Conservation (phyloP, 768 basidiomycete species). For the Hygrocybe punicea region DNA sequence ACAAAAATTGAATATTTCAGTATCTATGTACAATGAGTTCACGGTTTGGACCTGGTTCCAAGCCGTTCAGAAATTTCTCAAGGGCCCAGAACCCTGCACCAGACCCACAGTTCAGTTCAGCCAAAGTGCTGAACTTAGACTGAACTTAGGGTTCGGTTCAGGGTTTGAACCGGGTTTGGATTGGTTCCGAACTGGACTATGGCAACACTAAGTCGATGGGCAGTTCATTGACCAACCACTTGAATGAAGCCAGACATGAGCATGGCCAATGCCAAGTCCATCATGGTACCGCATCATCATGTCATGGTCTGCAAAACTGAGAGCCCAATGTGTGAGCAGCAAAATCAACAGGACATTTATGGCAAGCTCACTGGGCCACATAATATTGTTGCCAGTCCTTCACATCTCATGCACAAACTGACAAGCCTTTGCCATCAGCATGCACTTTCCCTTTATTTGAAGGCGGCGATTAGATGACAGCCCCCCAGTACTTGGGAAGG, state of each 20-base stretch:
- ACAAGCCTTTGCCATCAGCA: constrained; percentile 12
- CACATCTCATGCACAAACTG: not conserved
- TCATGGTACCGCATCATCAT: constrained; percentile 26
- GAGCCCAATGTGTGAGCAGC: not conserved
- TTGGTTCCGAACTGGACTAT: too few species aligned
- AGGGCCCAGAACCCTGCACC: too few species aligned
- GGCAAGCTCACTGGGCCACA: constrained; percentile 33
- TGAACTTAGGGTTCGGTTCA: too few species aligned
- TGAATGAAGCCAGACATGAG: not conserved
- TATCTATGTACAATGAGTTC: too few species aligned
- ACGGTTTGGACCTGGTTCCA: too few species aligned
- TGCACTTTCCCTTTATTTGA: constrained; percentile 5
- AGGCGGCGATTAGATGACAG: constrained; percentile 16
- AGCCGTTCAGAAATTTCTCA: too few species aligned
- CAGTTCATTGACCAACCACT: too few species aligned
- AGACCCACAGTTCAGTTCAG: too few species aligned
- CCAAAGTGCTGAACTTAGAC: too few species aligned
- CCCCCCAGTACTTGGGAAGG: constrained; percentile 13
- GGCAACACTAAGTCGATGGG: too few species aligned
- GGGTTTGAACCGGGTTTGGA: too few species aligned
- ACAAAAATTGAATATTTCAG: too few species aligned
- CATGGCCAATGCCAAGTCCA: not conserved
- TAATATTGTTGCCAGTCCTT: constrained; percentile 31
- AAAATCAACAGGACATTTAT: not conserved
- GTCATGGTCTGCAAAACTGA: constrained; percentile 26